A percentile compares a stretch with the other conserved stretches of the same genome.
Evolutionary conservation across 1,284 basidiomycete genomes (phyloP).

Genomic region (Athelia sp.): DNA sequence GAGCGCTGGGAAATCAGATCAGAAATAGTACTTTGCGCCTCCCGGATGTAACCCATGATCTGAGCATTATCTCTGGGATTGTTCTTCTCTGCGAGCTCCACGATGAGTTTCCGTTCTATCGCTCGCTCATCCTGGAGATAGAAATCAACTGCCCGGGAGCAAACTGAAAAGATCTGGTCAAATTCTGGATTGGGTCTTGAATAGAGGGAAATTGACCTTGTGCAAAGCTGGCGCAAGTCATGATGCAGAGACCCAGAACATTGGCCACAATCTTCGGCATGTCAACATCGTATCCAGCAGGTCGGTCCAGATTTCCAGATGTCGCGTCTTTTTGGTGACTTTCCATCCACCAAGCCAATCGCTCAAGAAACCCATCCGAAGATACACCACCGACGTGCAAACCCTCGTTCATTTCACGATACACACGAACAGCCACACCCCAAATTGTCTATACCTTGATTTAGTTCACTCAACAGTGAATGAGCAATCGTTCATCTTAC

Average conservation of each 20-base stretch:
- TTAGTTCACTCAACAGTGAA: too few species aligned
- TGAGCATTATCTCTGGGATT: not conserved
- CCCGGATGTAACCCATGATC: constrained; percentile 5
- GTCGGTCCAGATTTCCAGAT: too few species aligned
- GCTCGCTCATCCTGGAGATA: not conserved
- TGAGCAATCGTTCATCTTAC: too few species aligned
- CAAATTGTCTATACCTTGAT: too few species aligned
- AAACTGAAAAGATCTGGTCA: not conserved
- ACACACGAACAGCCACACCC: too few species aligned
- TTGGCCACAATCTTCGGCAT: not conserved
- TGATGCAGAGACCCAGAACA: constrained; percentile 1
- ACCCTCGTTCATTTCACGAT: too few species aligned
- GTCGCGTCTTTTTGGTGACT: too few species aligned
- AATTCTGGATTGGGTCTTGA: not conserved
- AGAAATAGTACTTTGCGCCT: constrained; percentile 1
- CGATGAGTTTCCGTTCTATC: not conserved
- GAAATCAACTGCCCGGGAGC: not conserved
- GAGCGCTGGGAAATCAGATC: not conserved
- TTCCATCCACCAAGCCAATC: too few species aligned
- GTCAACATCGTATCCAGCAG: too few species aligned
- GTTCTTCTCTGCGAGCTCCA: not conserved
- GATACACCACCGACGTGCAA: too few species aligned
- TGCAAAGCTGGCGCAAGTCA: constrained; percentile 2
- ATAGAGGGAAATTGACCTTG: not conserved
- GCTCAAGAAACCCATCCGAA: too few species aligned